Base-by-base conservation (phyloP, 1,284 basidiomycete species). In the Fistulina hepatica region DNA sequence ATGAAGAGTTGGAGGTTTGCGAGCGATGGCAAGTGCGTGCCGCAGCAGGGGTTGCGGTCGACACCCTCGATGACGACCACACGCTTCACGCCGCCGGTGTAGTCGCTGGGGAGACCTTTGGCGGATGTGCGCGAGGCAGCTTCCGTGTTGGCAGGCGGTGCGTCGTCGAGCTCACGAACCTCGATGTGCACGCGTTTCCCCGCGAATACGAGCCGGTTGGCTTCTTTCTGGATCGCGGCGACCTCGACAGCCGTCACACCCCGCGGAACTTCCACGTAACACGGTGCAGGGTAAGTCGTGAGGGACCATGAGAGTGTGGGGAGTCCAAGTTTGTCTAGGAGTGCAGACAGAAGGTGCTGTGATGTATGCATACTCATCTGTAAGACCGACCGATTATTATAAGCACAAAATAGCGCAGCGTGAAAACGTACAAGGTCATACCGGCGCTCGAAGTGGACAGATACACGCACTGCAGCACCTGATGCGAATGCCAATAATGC, bases 271-370 rank as follows among this genome's bases (percentile, higher is more conserved):
- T 91, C 88, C 42, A 91, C 69, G 53, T 91, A 91, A 46, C 69
- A 77, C 1, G 78, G 81, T 38, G 65, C 56, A 4, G 81, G 78
- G 43, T 69, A 74, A 12, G 69, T 62, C 0, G 83, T 82, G 28
- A 84, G 62, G 12, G 84, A 80, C 89, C 89, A 92, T 0, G 82
- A 83, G 6, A 91, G 67, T 0, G 90, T 92, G 8, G 77, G 76
- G n/a, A 91, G 67, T 26, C 69, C 58, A 31, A 81, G 62, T 6
- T 64, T 63, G 52, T 92, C 85, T 3, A 91, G 65, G 6, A 91
- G 64, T 0, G 88, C 85, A 3, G 86, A 91, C 21, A 92, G 71
- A 31, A 90, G 67, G 50, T 90, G 85, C 53, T 90, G 85, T 0
- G 76, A 78, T 1, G 84, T 89, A 53, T 89, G 83, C 66, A 85